Evolutionary conservation across 164 flowering plant genomes (phyloP), one percentile per base, ranked within the genome.

Genomic region (Cinnamomum micranthum): DNA sequence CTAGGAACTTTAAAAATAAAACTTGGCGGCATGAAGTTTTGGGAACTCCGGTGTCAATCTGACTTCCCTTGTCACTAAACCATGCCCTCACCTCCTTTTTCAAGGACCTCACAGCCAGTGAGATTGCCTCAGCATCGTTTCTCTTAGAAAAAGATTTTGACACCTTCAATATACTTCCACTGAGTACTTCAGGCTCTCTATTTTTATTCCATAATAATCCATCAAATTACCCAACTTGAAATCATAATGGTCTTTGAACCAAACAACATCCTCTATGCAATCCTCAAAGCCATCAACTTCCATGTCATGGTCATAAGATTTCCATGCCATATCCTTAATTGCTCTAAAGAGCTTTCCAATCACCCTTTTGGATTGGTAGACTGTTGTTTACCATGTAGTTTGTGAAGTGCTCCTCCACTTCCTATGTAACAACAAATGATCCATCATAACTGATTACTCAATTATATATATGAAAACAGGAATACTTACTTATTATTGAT

Each of bases 351-450:
- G 82, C 51, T 82, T 82, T 20, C 84, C 80, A 58, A 82, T 75
- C 67, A 82, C 82, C 60, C 72, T 27, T 0, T 64, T 41, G 2
- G 98, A 94, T 67, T 74, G 78, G 70, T 94, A 94, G 19, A 80
- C 90, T 89, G 81, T 93, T 94, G 71, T 93, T 92, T 25, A 91
- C 82, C 17, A 89, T 93, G 79, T 92, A 94, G 77, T 94, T 81
- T 65, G 86, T 66, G 69, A 94, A 92, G 72, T 92, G 91, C 81
- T 88, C 89, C 78, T 84, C 78, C 28, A 92, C 82, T 73, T 94
- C 95, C 95, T 93, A 87, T 62, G 83, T 68, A 15, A 50, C 50
- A 33, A 41, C 27, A 25, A 25, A 15, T 3, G 35, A 51, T 10
- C 55, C 15, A 25, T 51, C 55, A 2, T 51, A 10, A 10, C 9